Conservation (phyloP, 1,284 basidiomycete species). For the Irpex rosettiformis region DNA sequence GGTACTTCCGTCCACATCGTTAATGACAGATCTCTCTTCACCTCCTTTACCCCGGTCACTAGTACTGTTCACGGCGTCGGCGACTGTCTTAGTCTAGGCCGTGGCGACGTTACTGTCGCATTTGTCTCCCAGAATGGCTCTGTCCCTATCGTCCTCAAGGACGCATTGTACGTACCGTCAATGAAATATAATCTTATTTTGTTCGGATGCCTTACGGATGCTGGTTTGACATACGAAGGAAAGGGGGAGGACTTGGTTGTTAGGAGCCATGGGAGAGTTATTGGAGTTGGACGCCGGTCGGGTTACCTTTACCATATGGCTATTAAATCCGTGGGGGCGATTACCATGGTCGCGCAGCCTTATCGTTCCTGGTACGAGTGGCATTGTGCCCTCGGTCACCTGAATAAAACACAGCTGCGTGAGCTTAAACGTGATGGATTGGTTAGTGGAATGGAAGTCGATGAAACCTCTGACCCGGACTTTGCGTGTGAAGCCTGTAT, state of each 20-base stretch:
- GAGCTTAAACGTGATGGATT: constrained; percentile 14
- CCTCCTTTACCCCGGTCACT: constrained; percentile 10
- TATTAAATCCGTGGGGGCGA: not conserved
- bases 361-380: constrained; percentile 28
- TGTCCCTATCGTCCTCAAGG: constrained; percentile 19
- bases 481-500: constrained; percentile 29
- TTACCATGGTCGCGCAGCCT: not conserved
- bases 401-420: constrained; percentile 17
- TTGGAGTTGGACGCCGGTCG: constrained; percentile 6
- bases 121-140: constrained; percentile 10
- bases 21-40: constrained; percentile 11
- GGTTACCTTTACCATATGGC: constrained; percentile 15
- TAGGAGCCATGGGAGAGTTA: not conserved
- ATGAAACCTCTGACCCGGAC: constrained; percentile 4
- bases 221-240: constrained; percentile 9
- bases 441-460: constrained; percentile 28
- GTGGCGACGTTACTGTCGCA: constrained; percentile 17
- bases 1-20: constrained; percentile 17
- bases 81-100: constrained; percentile 15
- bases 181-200: constrained; percentile 33
- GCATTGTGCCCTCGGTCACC: constrained; percentile 32
- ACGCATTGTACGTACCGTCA: constrained; percentile 30
- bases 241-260: constrained; percentile 11
- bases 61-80: constrained; percentile 17
- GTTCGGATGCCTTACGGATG: constrained; percentile 21